Evolutionary conservation across 176 grass and related monocot species (phyloP), one percentile per base, ranked within the genome.

Genomic region (Hordeum marinum): DNA sequence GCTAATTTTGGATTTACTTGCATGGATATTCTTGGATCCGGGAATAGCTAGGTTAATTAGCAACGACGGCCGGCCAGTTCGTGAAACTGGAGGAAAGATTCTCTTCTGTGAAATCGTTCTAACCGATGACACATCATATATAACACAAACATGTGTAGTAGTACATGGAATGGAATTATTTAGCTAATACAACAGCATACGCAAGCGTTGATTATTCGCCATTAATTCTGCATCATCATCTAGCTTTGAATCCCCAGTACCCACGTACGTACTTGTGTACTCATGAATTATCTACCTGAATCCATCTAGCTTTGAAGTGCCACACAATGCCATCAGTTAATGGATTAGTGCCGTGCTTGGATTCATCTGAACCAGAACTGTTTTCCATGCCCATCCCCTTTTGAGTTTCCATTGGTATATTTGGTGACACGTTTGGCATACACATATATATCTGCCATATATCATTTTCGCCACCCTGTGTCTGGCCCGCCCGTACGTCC

Each of bases 201-300:
- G 48, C 48, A 52, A 52, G 32, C 45, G 37, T 10, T 52, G 15
- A 52, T 75, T 52, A 52, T 75, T 52, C 72, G 8, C 8, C 45
- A 34, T 11, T 34, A 52, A 21, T 83, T 32, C 68, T n/a, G 36
- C 54, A 75, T 63, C 39, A 13, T 11, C 45, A 43, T 72, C 65
- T 25, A 64, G 9, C 80, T 87, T 89, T 82, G 88, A 76, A 75
- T 85, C 60, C 72, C 32, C 14, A 68, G 4, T 12, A 69, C 35
- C 18, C 7, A 27, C 39, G 23, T 59, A 60, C 46, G 62, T 74
- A 60, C 68, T 62, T 85, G 61, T 8, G 12, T 46, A 46, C 43
- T 46, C 13, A 36, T 12, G 13, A 14, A 14, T 46, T 11, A 46
- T 46, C 43, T 52, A 48, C 32, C 4, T 34, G 4, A 34, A 34